Conservation (phyloP, 108 stramenopile species). For the Stephanodiscus minutulus region DNA sequence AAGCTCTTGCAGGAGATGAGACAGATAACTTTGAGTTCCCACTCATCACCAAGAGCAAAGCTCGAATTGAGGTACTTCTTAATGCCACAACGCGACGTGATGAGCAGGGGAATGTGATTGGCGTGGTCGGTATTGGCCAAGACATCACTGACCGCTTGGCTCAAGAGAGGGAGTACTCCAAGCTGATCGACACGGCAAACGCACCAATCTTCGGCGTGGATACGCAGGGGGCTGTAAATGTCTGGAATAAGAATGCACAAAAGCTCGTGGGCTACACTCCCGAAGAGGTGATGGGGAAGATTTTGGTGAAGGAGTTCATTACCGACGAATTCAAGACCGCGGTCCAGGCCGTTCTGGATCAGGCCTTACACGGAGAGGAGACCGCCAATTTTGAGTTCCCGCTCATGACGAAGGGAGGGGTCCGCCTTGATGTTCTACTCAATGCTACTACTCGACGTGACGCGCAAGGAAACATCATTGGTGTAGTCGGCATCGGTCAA, state of each 20-base stretch:
- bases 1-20: slow-evolving; percentile 57
- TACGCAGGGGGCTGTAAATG: slow-evolving; percentile 48
- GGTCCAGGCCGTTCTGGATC: slow-evolving; percentile 47
- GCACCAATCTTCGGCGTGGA: slow-evolving; percentile 83
- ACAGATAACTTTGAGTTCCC: slow-evolving; percentile 64
- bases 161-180: slow-evolving; percentile 36
- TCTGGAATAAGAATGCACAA: slow-evolving; percentile 26
- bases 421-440: slow-evolving; percentile 9
- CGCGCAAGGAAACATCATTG: slow-evolving; percentile 38
- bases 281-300: slow-evolving; percentile 45
- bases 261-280: slow-evolving; percentile 34
- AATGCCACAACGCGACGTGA: slow-evolving; percentile 60
- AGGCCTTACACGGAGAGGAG: slow-evolving; percentile 47
- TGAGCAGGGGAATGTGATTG: slow-evolving; percentile 44
- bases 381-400: slow-evolving; percentile 40
- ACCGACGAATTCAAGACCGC: slow-evolving; percentile 24
- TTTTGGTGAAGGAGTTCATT: slow-evolving; percentile 55
- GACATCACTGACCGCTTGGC: slow-evolving; percentile 54
- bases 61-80: slow-evolving; percentile 45
- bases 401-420: slow-evolving; percentile 38
- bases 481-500: slow-evolving; percentile 60
- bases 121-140: slow-evolving; percentile 65
- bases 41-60: slow-evolving; percentile 43
- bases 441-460: slow-evolving; percentile 32
- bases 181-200: slow-evolving; percentile 74